Conservation (phyloP, 163 green algal species). For the Volvox carteri region DNA sequence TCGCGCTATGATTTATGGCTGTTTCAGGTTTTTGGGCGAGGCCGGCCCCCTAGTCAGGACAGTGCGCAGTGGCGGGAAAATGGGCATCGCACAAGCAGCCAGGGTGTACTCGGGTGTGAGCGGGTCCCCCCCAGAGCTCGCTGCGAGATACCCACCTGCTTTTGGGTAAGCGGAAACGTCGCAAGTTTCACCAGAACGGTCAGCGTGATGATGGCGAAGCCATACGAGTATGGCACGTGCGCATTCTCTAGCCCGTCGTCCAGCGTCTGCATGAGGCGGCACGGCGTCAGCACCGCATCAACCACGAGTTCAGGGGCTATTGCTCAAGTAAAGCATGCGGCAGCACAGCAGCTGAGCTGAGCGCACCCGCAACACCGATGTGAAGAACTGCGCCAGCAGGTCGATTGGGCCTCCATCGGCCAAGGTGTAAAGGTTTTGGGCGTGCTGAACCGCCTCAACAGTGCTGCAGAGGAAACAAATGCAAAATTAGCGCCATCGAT, state of each 20-base stretch:
- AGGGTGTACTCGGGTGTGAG: no score
- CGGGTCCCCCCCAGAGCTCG: no score
- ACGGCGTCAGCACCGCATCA: background rate
- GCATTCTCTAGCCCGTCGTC: slow-evolving; percentile 74
- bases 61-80: no score
- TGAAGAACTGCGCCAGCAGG: slow-evolving; percentile 51
- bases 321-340: background rate
- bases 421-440: slow-evolving; percentile 16
- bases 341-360: background rate
- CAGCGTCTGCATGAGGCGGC: slow-evolving; percentile 63
- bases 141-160: slow-evolving; percentile 90
- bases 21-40: no score
- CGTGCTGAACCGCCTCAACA: slow-evolving; percentile 43
- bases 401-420: slow-evolving; percentile 51
- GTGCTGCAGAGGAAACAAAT: slow-evolving; percentile 3
- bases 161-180: slow-evolving; percentile 95
- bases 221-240: slow-evolving; percentile 95
- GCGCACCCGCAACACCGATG: slow-evolving; percentile 45
- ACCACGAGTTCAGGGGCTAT: background rate
- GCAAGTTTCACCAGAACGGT: slow-evolving; percentile 94
- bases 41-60: no score
- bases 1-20: no score
- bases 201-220: slow-evolving; percentile 97
- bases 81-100: no score
- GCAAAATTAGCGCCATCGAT: background rate